Conservation (phyloP, 495 filamentous ascomycete species). For the Talaromyces ruber region DNA sequence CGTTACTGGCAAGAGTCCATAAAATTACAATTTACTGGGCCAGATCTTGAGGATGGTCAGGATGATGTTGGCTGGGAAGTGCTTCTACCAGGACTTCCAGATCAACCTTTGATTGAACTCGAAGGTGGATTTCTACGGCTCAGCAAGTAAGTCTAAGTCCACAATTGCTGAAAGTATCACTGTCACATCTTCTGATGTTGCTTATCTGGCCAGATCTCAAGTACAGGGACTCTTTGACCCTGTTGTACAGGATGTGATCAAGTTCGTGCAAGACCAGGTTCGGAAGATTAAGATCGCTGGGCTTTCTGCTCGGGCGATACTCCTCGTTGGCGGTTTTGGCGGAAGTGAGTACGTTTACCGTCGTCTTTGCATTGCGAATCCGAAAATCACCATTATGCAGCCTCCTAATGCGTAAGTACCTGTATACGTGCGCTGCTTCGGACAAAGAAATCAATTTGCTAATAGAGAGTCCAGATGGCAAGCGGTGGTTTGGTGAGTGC, state of each 20-base stretch:
- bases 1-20: slow-evolving; percentile 19
- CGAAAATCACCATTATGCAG: slow-evolving; percentile 46
- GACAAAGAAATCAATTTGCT: background rate
- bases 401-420: slow-evolving; percentile 49
- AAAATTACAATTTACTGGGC: slow-evolving; percentile 7
- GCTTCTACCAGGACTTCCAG: slow-evolving; percentile 15
- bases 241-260: slow-evolving; percentile 47
- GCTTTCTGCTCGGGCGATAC: slow-evolving; percentile 40
- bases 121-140: slow-evolving; percentile 13
- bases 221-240: slow-evolving; percentile 47
- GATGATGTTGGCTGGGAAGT: background rate
- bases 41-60: background rate
- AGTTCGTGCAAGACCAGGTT: slow-evolving; percentile 52
- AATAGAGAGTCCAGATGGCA: slow-evolving; percentile 14
- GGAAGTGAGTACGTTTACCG: slow-evolving; percentile 56
- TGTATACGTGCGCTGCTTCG: background rate
- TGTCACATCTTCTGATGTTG: background rate
- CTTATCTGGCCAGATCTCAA: slow-evolving; percentile 19
- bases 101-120: slow-evolving; percentile 7
- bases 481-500: slow-evolving; percentile 18
- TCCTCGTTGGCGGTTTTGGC: slow-evolving; percentile 70
- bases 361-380: slow-evolving; percentile 33
- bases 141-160: slow-evolving; percentile 9
- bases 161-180: background rate
- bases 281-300: slow-evolving; percentile 23